Evolutionary conservation across 805 yeast genomes (phyloP).

Genomic region (Jamesozyma spencerorum): DNA sequence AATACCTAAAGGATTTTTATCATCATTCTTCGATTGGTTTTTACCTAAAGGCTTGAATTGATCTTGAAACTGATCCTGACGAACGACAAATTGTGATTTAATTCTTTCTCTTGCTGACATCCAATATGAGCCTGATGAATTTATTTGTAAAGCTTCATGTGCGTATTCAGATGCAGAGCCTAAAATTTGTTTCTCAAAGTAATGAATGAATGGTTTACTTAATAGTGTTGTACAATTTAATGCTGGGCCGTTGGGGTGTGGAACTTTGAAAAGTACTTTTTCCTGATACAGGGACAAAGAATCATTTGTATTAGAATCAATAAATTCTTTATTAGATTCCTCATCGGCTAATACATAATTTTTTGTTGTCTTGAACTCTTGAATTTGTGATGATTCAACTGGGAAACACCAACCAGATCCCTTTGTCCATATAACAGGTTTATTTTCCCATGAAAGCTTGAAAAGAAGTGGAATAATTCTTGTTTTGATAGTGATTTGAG

Average conservation of each 20-base stretch:
- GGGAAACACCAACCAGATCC: constrained; percentile 83
- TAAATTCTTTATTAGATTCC: constrained; percentile 10
- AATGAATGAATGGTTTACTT: constrained; percentile 63
- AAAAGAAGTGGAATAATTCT: constrained; percentile 70
- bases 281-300: not conserved
- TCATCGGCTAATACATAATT: constrained; percentile 30
- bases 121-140: constrained; percentile 86
- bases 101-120: constrained; percentile 81
- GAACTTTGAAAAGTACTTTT: constrained; percentile 51
- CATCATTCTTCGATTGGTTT: not conserved
- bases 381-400: constrained; percentile 33
- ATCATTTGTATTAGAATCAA: not conserved
- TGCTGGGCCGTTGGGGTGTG: constrained; percentile 77
- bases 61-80: constrained; percentile 29
- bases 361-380: constrained; percentile 24
- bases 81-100: constrained; percentile 75
- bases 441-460: constrained; percentile 74
- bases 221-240: constrained; percentile 67
- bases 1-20: constrained; percentile 41
- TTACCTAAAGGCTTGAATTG: constrained; percentile 14
- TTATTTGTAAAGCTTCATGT: constrained; percentile 64
- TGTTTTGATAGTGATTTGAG: constrained; percentile 61
- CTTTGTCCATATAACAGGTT: constrained; percentile 75
- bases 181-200: constrained; percentile 64
- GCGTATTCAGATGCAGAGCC: constrained; percentile 68